These are phyloP conservation scores for Chlamydomonas sp. DNA, from an alignment of 139 green algal genomes.

Conservation along the genomic window DNA sequence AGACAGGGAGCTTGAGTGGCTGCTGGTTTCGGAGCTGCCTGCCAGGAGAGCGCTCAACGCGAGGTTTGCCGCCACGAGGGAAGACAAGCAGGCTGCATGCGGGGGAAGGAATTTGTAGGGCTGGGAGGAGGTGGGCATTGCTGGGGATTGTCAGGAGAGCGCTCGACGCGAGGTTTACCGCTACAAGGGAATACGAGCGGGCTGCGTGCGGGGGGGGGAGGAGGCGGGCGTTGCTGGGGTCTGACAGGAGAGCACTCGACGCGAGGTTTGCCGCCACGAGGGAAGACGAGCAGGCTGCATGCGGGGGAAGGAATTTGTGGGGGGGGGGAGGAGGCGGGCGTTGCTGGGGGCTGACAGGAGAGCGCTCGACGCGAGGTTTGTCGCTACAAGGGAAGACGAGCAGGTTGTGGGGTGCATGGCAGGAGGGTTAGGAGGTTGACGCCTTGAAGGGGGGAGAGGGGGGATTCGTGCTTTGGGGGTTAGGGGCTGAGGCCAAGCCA, in stretches of 20 bases:
- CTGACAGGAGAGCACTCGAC: not conserved
- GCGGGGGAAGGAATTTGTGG: constrained; percentile 67
- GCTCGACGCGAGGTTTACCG: constrained; percentile 38
- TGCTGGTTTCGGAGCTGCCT: no score
- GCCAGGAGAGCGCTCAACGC: constrained; percentile 17
- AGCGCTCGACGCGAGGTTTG: constrained; percentile 34
- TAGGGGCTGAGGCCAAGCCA: no score
- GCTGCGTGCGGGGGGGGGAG: constrained; percentile 40
- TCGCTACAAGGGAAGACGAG: constrained; percentile 63
- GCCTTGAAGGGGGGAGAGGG: not conserved
- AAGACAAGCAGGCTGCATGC: constrained; percentile 64
- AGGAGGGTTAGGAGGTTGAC: not conserved
- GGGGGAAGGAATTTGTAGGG: no score
- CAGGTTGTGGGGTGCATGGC: constrained; percentile 38
- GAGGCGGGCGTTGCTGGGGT: no score
- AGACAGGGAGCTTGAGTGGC: constrained; percentile 46
- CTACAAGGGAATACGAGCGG: constrained; percentile 68
- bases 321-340: no score
- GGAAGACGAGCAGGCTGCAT: constrained; percentile 66
- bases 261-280: constrained; percentile 56
- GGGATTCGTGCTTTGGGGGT: no score
- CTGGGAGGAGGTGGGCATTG: no score
- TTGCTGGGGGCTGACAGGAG: no score
- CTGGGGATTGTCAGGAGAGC: no score
- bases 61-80: constrained; percentile 54